phyloP scores from a whole-genome alignment of 169 alveolate genomes.

The Amoebophrya sp. region DNA sequence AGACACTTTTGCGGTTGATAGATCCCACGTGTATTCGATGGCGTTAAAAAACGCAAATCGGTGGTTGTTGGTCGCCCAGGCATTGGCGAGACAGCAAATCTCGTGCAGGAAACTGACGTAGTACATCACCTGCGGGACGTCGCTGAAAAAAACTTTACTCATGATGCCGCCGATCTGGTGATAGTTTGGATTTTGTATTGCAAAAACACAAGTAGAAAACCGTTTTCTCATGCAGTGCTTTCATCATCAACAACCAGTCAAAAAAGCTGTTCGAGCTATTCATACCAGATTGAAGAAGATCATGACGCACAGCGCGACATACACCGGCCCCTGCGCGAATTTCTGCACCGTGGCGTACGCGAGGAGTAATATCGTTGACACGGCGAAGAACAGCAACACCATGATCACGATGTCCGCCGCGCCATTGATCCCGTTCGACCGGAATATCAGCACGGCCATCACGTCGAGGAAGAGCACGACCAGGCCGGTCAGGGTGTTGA shows the following conservation, averaged over 20 bases:
- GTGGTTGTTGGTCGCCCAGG: not conserved
- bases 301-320: not conserved
- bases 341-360: not conserved
- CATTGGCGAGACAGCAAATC: not conserved
- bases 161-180: conserved; percentile 22
- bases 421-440: not conserved
- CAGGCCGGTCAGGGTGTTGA: not conserved
- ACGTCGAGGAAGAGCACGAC: not conserved
- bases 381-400: not conserved
- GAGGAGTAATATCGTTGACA: not conserved
- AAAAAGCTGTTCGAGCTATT: too few relatives aligned
- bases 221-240: not conserved
- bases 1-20: too few relatives aligned
- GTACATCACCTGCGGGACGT: not conserved
- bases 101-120: not conserved
- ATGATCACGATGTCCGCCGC: not conserved
- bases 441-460: not conserved
- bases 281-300: not conserved
- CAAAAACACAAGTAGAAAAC: not conserved
- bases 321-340: conserved; percentile 19
- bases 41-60: not conserved
- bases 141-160: not conserved
- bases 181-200: not conserved
- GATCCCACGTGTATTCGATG: not conserved
- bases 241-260: not conserved